Conservation (phyloP, 257 asterid genomes). For the Asclepias syriaca region DNA sequence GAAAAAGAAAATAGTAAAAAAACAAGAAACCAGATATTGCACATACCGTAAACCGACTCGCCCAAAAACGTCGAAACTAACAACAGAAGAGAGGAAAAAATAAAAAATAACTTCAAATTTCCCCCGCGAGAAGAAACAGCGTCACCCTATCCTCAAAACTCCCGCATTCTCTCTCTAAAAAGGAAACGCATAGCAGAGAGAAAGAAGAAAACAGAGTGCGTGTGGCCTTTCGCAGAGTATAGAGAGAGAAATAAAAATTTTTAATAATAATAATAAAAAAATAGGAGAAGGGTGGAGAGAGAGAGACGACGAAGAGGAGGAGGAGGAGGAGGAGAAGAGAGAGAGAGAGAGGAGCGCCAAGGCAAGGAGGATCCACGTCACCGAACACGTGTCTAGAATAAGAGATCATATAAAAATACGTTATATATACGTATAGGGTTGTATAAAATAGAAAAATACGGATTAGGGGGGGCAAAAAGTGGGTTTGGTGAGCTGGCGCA, state of each 20-base stretch:
- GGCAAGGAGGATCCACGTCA: slow-evolving; percentile 80
- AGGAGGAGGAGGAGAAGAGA: slow-evolving; percentile 9
- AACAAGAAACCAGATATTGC: neutral
- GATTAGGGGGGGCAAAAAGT: slow-evolving; percentile 15
- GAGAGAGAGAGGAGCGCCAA: slow-evolving; percentile 40
- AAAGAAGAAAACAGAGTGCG: slow-evolving; percentile 20
- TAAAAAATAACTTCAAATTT: neutral
- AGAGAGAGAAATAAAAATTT: slow-evolving; percentile 35
- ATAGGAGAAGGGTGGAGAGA: neutral
- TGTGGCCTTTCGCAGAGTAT: slow-evolving; percentile 30
- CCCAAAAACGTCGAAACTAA: neutral
- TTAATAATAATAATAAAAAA: neutral
- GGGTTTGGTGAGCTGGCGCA: slow-evolving; percentile 55
- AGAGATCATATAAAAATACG: neutral
- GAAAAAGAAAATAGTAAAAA: neutral
- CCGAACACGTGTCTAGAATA: slow-evolving; percentile 61
- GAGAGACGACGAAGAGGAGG: slow-evolving; percentile 8
- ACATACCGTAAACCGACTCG: slow-evolving; percentile 10
- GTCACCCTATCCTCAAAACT: slow-evolving; percentile 9
- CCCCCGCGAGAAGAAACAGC: neutral
- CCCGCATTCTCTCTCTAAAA: slow-evolving; percentile 23
- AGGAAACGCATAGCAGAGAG: neutral
- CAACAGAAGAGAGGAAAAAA: neutral
- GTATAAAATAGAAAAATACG: slow-evolving; percentile 8
- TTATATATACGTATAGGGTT: neutral